These are phyloP conservation scores for Xylariaceae sp. DNA, from an alignment of 2,329 filamentous ascomycete genomes.

Conservation along the genomic window DNA sequence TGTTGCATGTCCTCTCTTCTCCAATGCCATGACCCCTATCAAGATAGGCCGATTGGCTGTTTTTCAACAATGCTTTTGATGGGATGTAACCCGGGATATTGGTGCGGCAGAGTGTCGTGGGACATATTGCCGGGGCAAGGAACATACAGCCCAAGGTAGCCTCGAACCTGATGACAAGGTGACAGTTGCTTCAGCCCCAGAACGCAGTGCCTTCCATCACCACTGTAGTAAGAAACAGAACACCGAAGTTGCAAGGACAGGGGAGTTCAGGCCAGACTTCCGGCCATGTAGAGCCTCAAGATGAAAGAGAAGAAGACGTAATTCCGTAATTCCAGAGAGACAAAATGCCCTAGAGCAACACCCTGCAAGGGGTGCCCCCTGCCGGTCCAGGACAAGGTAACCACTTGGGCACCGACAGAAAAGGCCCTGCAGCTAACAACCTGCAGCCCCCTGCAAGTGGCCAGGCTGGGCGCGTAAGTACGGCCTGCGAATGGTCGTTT, in stretches of 20 bases:
- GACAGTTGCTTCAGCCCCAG: too few species aligned
- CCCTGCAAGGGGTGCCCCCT: not conserved
- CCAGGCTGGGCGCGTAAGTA: constrained; percentile 46
- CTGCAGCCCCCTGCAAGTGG: constrained; percentile 38
- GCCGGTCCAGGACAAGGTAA: constrained; percentile 13
- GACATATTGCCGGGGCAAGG: not conserved
- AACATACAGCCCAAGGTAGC: too few species aligned
- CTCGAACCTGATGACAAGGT: not conserved
- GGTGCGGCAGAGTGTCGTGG: constrained; percentile 4
- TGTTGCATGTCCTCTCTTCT: constrained; percentile 17
- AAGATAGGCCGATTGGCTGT: constrained; percentile 14
- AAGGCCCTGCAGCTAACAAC: constrained; percentile 23
- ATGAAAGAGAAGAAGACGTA: too few species aligned
- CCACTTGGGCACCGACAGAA: constrained; percentile 18
- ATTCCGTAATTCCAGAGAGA: too few species aligned
- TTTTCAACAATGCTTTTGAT: constrained; percentile 10
- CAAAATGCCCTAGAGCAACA: not conserved
- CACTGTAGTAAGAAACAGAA: too few species aligned
- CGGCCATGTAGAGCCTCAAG: too few species aligned
- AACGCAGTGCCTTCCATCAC: not conserved
- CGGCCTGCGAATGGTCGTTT: constrained; percentile 42
- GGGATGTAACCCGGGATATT: constrained; percentile 5
- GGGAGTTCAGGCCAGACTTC: too few species aligned
- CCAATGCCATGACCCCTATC: constrained; percentile 7
- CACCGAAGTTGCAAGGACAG: too few species aligned